phyloP scores from a whole-genome alignment of 2,329 filamentous ascomycete species.

The Stylonectria norvegica region DNA sequence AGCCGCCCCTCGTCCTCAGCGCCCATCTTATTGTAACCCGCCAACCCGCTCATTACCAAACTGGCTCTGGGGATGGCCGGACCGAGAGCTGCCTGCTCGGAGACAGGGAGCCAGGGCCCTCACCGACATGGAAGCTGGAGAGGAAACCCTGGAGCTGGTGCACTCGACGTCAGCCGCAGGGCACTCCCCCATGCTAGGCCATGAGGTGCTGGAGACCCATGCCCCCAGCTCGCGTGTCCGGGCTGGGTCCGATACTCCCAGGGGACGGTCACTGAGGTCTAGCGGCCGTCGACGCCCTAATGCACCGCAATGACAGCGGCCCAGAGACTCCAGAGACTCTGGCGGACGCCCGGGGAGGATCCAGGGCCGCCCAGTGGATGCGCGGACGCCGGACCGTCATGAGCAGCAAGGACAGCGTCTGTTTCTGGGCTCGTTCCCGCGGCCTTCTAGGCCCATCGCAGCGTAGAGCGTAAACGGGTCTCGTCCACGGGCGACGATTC shows the following conservation, averaged over 20 bases:
- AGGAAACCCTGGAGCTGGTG: constrained; percentile 23
- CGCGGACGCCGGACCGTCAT: constrained; percentile 22
- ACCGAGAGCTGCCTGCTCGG: constrained; percentile 25
- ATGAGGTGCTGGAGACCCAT: constrained; percentile 18
- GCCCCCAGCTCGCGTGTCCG: constrained; percentile 24
- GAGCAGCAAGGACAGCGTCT: constrained; percentile 7
- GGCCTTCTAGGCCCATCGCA: too few relatives aligned
- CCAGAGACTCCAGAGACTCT: constrained; percentile 19
- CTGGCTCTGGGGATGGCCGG: constrained; percentile 18
- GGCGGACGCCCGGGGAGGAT: constrained; percentile 18
- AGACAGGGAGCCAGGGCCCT: constrained; percentile 13
- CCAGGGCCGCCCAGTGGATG: constrained; percentile 23
- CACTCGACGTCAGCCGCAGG: constrained; percentile 15
- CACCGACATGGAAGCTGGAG: constrained; percentile 14
- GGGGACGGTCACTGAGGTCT: constrained; percentile 30
- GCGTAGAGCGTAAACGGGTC: too few relatives aligned
- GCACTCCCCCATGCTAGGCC: constrained; percentile 11
- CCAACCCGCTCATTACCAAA: constrained; percentile 1
- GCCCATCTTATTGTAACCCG: constrained; percentile 12
- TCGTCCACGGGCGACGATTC: too few relatives aligned
- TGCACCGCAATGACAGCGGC: constrained; percentile 30
- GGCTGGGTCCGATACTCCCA: too few relatives aligned
- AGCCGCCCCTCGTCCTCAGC: constrained; percentile 18
- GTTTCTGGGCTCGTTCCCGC: too few relatives aligned
- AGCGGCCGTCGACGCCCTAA: constrained; percentile 31